Conservation (phyloP, 805 yeast genomes). For the Grigorovia transvaalensis region DNA sequence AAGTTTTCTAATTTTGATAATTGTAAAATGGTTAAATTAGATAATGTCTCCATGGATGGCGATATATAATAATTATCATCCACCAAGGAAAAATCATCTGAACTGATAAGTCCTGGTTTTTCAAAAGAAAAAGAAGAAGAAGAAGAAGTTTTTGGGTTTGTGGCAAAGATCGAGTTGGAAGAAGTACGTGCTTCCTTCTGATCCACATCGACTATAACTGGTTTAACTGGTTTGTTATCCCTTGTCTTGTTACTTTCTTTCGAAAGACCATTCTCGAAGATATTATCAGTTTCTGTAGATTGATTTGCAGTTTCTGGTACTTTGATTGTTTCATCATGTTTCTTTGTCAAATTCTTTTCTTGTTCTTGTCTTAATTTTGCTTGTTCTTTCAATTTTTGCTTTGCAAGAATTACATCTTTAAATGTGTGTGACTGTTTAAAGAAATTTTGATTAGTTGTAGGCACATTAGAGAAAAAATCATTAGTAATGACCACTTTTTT, state of each 20-base stretch:
- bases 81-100: conserved; percentile 38
- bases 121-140: neutral
- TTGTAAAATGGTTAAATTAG: conserved; percentile 48
- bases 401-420: conserved; percentile 17
- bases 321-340: neutral
- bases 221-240: neutral
- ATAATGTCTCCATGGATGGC: conserved; percentile 61
- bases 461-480: neutral
- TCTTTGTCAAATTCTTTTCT: neutral
- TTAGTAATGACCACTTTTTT: neutral
- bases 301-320: too few relatives aligned
- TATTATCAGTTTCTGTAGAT: neutral
- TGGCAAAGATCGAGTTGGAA: neutral
- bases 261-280: neutral
- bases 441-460: conserved; percentile 6
- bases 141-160: neutral
- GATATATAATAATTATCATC: conserved; percentile 81
- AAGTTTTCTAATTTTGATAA: conserved; percentile 54
- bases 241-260: neutral
- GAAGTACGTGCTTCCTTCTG: neutral
- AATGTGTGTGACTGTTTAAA: conserved; percentile 25
- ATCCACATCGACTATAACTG: neutral
- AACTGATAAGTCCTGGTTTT: neutral
- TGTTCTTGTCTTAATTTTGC: conserved; percentile 3
- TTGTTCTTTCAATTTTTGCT: conserved; percentile 12